phyloP scores from a whole-genome alignment of 345 rosid genomes.

The Populus tremula region DNA sequence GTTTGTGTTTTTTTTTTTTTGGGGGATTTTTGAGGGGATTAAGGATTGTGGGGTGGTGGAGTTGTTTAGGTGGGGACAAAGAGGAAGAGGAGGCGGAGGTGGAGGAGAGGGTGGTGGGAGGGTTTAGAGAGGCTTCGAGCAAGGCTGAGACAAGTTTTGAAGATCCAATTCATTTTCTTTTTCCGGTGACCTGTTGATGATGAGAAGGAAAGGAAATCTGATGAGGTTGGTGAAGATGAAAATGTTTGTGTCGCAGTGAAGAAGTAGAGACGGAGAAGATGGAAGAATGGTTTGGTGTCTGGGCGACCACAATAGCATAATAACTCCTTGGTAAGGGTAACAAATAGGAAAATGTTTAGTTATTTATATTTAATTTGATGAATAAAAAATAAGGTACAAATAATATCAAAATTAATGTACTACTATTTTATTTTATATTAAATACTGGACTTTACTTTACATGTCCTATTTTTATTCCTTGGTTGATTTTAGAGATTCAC shows the following conservation, averaged over 20 bases:
- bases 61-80: conserved; percentile 68
- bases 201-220: conserved; percentile 1
- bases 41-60: not conserved
- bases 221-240: not conserved
- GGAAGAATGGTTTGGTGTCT: not conserved
- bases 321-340: not conserved
- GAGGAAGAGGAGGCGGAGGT: conserved; percentile 73
- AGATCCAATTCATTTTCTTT: conserved; percentile 47
- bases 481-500: not conserved
- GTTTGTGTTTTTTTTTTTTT: not conserved
- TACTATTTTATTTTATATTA: too few relatives aligned
- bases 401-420: too few relatives aligned
- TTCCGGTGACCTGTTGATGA: conserved; percentile 10
- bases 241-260: not conserved
- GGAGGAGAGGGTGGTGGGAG: conserved; percentile 54
- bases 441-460: not conserved
- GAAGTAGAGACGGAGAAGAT: not conserved
- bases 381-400: too few relatives aligned
- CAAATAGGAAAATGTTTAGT: not conserved
- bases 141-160: conserved; percentile 13
- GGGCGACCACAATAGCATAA: not conserved
- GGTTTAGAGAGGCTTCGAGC: conserved; percentile 40
- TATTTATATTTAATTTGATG: too few relatives aligned
- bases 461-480: not conserved
- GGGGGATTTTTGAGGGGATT: not conserved